Evolutionary conservation across 1,284 basidiomycete species (phyloP), one percentile per base, ranked within the genome.

Genomic region (Puccinia sorghi): DNA sequence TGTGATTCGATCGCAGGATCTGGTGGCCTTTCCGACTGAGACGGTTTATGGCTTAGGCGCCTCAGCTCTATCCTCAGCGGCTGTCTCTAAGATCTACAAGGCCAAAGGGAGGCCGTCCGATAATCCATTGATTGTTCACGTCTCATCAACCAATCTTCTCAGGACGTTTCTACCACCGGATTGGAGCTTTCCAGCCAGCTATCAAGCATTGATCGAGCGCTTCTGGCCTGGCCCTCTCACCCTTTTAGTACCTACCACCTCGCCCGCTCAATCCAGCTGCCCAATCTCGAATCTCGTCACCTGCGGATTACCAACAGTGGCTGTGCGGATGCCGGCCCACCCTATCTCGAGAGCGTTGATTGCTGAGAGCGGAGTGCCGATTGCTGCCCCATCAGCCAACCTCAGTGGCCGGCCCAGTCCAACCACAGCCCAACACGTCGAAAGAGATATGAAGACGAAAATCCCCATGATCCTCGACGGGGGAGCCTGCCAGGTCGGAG

Each of bases 171-270:
- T 97, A 11, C 92, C 84, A 11, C 81, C 82, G 0, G 48, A 80
- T n/a, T 43, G 41, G 5, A 82, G 81, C 56, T 22, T 80, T n/a
- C 75, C 81, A 71, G 63, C 82, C 27, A 86, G 90, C 3, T 96
- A 95, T 84, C 85, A 88, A 67, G 86, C 87, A 2, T 86, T 98
- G 64, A 93, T 97, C 82, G 86, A 89, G 52, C 88, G 88, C 4
- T 97, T 97, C 85, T 99, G 97, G 97, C 97, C 97, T 0, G 97
- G 97, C 1, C 89, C 96, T 0, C 86, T 99, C 75, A 97, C 95
- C 0, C 87, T 99, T 37, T 88, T 99, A 50, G 97, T 99, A 84
- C 95, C 95, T 2, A 88, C 89, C 64, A 37, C 67, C 46, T 82
- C 83, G 2, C 15, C 59, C 41, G 27, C 20, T 9, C 67, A 72